These are phyloP conservation scores for Globisporangium carolinianum DNA, from an alignment of 352 stramenopile species.

Conservation along the genomic window DNA sequence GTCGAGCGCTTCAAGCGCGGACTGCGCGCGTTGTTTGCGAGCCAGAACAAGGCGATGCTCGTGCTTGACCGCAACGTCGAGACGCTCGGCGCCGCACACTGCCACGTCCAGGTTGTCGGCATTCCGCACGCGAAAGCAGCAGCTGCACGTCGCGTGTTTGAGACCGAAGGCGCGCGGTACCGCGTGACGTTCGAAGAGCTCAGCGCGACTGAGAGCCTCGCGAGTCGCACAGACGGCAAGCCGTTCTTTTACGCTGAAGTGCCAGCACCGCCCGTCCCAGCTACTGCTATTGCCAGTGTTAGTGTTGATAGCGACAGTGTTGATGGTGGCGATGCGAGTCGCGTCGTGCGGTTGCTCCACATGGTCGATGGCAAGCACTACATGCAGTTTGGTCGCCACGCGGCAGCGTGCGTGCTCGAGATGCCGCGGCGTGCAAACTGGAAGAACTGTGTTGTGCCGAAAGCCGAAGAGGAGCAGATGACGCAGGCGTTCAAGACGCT, in stretches of 20 bases:
- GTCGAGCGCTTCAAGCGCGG: constrained; percentile 64
- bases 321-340: neutral
- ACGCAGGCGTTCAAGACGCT: constrained; percentile 53
- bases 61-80: constrained; percentile 76
- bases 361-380: constrained; percentile 72
- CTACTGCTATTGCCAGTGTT: no score
- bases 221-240: constrained; percentile 27
- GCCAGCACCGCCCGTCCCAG: constrained; percentile 12
- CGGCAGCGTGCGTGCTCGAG: constrained; percentile 47
- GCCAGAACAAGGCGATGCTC: constrained; percentile 63
- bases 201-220: constrained; percentile 27
- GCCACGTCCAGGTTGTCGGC: constrained; percentile 66
- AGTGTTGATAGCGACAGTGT: neutral
- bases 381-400: constrained; percentile 78
- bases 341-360: constrained; percentile 37
- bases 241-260: constrained; percentile 67
- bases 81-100: constrained; percentile 65
- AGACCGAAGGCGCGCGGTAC: constrained; percentile 66
- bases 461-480: constrained; percentile 60
- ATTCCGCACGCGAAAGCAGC: constrained; percentile 42
- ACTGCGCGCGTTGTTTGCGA: constrained; percentile 51
- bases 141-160: constrained; percentile 35
- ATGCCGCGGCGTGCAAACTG: constrained; percentile 67
- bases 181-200: constrained; percentile 62
- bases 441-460: constrained; percentile 79